Evolutionary conservation across 257 asterid species (phyloP).

Genomic region (Nicotiana otophora): DNA sequence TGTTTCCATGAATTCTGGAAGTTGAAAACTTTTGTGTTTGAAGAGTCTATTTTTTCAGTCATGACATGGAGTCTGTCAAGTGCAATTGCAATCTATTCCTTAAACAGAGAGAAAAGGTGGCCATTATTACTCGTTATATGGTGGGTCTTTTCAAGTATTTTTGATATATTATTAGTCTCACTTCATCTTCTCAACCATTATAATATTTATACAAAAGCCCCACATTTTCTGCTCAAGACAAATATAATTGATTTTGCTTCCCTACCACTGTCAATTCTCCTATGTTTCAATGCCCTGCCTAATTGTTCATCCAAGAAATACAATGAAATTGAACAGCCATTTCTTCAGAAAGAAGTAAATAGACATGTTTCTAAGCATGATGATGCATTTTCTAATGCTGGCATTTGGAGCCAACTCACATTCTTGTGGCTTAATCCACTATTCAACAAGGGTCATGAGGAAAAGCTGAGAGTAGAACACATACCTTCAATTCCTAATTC

Average conservation of each 20-base stretch:
- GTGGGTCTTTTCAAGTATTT: conserved; percentile 53
- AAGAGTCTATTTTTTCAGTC: conserved; percentile 31
- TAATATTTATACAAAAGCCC: conserved; percentile 15
- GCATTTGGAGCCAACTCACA: conserved; percentile 63
- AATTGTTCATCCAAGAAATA: conserved; percentile 8
- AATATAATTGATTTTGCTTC: conserved; percentile 41
- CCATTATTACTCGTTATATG: conserved; percentile 55
- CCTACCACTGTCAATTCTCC: conserved; percentile 43
- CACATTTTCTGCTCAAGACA: conserved; percentile 29
- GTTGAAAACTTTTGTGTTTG: conserved; percentile 9
- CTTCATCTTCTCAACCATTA: conserved; percentile 25
- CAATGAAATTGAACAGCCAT: conserved; percentile 33
- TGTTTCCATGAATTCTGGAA: conserved; percentile 39
- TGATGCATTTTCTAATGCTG: conserved; percentile 53
- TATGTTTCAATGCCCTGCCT: conserved; percentile 33
- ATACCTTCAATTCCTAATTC: conserved; percentile 53
- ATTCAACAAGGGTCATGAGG: conserved; percentile 43
- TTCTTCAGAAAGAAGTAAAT: conserved; percentile 30
- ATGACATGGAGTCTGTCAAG: conserved; percentile 51
- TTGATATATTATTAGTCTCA: conserved; percentile 21
- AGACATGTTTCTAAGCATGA: neutral
- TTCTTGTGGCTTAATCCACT: conserved; percentile 82
- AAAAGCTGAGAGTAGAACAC: conserved; percentile 42
- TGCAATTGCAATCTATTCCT: conserved; percentile 34
- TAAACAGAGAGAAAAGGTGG: conserved; percentile 39